Conservation (phyloP, 495 filamentous ascomycete species). For the Annulohypoxylon maeteangense region DNA sequence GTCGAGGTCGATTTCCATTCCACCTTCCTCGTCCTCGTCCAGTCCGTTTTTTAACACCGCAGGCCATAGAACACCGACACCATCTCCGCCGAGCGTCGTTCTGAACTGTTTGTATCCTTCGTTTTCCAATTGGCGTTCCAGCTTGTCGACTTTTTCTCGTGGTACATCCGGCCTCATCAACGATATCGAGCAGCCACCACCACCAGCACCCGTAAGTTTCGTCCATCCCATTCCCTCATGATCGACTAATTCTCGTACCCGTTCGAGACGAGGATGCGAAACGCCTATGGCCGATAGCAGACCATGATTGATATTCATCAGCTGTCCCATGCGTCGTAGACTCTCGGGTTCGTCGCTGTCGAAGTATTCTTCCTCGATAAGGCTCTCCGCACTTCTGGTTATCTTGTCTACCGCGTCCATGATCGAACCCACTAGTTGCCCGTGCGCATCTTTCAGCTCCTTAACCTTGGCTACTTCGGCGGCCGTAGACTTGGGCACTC, state of each 20-base stretch:
- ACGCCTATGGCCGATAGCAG: constrained; percentile 88
- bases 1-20: constrained; percentile 91
- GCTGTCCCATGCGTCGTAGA: constrained; percentile 77
- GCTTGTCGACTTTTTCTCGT: constrained; percentile 60
- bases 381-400: constrained; percentile 74
- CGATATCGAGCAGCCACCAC: constrained; percentile 94
- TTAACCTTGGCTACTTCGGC: constrained; percentile 88
- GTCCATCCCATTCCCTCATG: constrained; percentile 93
- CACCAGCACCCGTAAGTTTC: constrained; percentile 94
- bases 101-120: constrained; percentile 87
- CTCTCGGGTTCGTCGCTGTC: constrained; percentile 66
- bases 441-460: constrained; percentile 72
- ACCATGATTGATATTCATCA: constrained; percentile 93
- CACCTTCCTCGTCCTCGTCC: constrained; percentile 75
- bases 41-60: constrained; percentile 81
- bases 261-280: constrained; percentile 91
- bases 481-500: constrained; percentile 81
- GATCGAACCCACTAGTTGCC: constrained; percentile 77
- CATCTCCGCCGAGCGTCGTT: constrained; percentile 89
- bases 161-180: constrained; percentile 73
- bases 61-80: constrained; percentile 92
- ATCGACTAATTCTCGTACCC: constrained; percentile 91
- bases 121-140: constrained; percentile 73
- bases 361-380: constrained; percentile 74
- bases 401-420: constrained; percentile 86